Base-by-base conservation (phyloP, 1,139 yeast species). In the Yamadazyma trypodendri region DNA sequence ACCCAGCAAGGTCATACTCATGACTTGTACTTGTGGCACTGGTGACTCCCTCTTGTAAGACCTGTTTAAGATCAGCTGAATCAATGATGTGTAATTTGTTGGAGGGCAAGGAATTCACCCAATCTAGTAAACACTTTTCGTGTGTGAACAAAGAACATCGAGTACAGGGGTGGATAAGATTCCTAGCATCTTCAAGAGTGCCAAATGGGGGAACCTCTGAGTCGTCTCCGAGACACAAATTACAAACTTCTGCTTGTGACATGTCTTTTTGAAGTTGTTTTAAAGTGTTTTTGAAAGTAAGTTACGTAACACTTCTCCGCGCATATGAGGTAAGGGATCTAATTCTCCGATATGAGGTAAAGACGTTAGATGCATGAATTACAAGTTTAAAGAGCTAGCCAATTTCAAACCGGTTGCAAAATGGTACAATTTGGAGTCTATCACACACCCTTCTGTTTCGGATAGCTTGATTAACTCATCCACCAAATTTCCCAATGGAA, bases 381-480 rank as follows among this genome's bases (percentile, higher is more conserved):
- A 18, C 5, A 12, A 3, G 6, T 29, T 6, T 3, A 37, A 6
- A 4, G 15, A 15, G 24, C 28, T 32, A 22, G 43, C 42, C 25
- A 38, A 9, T 17, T 38, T 32, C 15, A 69, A 49, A 0, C 97
- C 97, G 40, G 81, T 80, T 15, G 96, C 95, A 39, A 87, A 75
- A 55, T 85, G 88, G 58, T 86, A 89, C 42, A 92, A 79, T 50
- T 96, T 78, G 2, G 96, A 90, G 62, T 90, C 98, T 15, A 90
- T 65, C 23, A 77, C 75, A 57, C 79, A 87, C 0, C 95, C 96
- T 57, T 84, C 75, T 3, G 58, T 53, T 24, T 68, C 44, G 40
- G 60, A 75, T 15, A 89, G 60, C 24, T 65, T 56, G 12, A 64
- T 63, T 56, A 90, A 59, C 28, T 68, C 74, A 15, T 67, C 69